Base-by-base conservation (phyloP, 805 yeast genomes). In the Metschnikowia cerradonensis region DNA sequence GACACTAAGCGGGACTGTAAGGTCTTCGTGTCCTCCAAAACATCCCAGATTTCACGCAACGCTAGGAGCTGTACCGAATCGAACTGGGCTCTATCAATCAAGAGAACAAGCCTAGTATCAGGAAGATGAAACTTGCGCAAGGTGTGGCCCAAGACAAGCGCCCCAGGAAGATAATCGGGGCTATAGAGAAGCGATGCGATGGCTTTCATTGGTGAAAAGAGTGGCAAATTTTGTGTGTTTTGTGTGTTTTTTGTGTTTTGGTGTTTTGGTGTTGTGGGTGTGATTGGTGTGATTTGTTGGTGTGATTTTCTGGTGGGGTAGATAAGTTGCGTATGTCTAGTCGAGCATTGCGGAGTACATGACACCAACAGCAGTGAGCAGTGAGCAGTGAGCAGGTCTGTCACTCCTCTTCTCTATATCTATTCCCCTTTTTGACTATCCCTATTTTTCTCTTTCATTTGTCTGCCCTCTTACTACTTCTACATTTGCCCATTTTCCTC, bases 121-220 rank as follows among this genome's bases (percentile, higher is more conserved):
- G 22, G 32, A 15, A 23, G 52, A 10, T 35, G 38, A 15, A 62
- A 30, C 40, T 47, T 53, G 31, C 60, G 57, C 50, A 65, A 46
- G 14, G 67, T 60, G 23, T 59, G 60, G 26, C 80, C 85, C 36
- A 82, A 61, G 1, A 81, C 78, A 32, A 81, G 65, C 0, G 82
- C 79, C 17, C 88, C 87, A 1, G 86, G 82, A 23, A 82, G 62
- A 61, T 82, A 82, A 35, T 72, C 71, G 15, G 76, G 64, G 23
- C 78, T 71, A 61, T 77, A 82, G 31, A 82, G 66, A 17, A 58
- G 52, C 8, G 61, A 49, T 6, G 61, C 60, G 26, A 57, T 50
- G 17, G 61, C 60, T 39, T 45, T 45, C 61, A 57, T 56, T 37
- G 6, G 31, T 8, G 10, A 11, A 30, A 14, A 17, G 14, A 33